Conservation (phyloP, 2,329 filamentous ascomycete species). For the Cercospora citrullina region DNA sequence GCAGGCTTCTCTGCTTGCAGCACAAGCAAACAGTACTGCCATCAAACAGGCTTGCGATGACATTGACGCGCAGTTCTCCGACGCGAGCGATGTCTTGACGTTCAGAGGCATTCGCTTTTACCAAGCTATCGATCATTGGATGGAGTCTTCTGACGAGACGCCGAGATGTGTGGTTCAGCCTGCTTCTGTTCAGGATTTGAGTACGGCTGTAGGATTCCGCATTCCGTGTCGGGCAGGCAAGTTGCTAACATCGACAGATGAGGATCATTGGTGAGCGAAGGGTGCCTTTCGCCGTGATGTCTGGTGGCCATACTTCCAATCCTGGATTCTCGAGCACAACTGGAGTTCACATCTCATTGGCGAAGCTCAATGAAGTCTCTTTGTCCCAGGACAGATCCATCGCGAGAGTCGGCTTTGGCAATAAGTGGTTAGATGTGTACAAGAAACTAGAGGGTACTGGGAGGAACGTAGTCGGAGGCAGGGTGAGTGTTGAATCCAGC, state of each 20-base stretch:
- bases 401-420: constrained; percentile 15
- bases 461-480: constrained; percentile 17
- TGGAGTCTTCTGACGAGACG: constrained; percentile 8
- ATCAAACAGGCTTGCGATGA: constrained; percentile 9
- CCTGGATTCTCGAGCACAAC: constrained; percentile 17
- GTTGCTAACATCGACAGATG: constrained; percentile 1
- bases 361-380: constrained; percentile 10
- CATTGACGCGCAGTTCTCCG: constrained; percentile 1
- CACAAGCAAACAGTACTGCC: not conserved
- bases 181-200: constrained; percentile 1
- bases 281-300: constrained; percentile 14
- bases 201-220: not conserved
- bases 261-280: constrained; percentile 8
- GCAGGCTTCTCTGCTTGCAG: not conserved
- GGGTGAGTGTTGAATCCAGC: not conserved
- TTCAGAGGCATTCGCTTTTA: constrained; percentile 1
- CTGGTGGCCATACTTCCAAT: constrained; percentile 17
- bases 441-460: constrained; percentile 15
- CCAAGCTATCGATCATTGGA: constrained; percentile 13
- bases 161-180: constrained; percentile 7
- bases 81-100: constrained; percentile 1
- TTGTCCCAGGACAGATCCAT: constrained; percentile 7
- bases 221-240: too few relatives aligned
- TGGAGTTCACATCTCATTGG: constrained; percentile 19
- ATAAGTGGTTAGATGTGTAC: constrained; percentile 16